Conservation (phyloP, 129 eudicot genomes). For the Ambrosia artemisiifolia region DNA sequence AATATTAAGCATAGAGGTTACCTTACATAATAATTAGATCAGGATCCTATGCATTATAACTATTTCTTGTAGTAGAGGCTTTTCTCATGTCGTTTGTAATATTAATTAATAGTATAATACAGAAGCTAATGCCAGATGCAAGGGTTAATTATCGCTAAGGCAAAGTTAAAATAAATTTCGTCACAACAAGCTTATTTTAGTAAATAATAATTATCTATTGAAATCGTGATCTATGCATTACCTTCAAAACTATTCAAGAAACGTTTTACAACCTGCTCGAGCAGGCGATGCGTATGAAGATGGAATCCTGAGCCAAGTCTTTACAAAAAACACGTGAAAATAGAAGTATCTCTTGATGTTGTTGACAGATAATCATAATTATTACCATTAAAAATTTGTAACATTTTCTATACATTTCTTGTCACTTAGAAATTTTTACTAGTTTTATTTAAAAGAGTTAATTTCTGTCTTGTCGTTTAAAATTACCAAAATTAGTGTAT, state of each 20-base stretch:
- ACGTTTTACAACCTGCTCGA: background rate
- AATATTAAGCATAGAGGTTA: background rate
- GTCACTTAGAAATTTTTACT: background rate
- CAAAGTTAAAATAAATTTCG: background rate
- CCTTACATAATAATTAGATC: background rate
- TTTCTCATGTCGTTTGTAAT: background rate
- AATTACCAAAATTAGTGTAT: background rate
- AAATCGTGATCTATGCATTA: background rate
- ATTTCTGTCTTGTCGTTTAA: background rate
- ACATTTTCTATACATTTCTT: background rate
- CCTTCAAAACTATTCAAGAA: background rate
- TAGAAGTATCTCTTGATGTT: background rate
- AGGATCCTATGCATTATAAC: background rate
- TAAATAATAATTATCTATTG: background rate
- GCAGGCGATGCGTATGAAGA: background rate
- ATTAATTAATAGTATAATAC: background rate
- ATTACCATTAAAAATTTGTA: too few relatives aligned
- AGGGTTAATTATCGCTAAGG: background rate
- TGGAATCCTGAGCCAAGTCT: background rate
- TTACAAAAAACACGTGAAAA: background rate
- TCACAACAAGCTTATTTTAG: conserved; percentile 14
- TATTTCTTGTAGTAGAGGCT: background rate
- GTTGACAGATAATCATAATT: background rate
- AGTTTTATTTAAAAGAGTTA: background rate
- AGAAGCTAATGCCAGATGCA: background rate